phyloP scores from a whole-genome alignment of 2,329 filamentous ascomycete species.

The Talaromyces sp. region DNA sequence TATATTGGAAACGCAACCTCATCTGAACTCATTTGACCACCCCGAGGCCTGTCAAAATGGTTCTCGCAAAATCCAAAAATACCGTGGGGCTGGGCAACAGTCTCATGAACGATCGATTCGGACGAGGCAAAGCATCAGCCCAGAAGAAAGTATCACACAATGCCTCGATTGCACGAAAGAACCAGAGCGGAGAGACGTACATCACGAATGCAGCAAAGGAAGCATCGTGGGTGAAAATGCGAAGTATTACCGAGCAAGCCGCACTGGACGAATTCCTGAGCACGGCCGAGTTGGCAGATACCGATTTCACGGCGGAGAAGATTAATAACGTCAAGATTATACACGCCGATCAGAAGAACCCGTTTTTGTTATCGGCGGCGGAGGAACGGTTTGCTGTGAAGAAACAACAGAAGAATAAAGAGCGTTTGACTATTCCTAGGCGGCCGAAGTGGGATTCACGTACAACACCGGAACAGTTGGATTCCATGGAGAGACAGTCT shows the following conservation, averaged over 20 bases:
- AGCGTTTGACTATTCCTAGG: conserved; percentile 79
- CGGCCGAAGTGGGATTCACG: conserved; percentile 82
- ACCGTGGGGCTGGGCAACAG: conserved; percentile 91
- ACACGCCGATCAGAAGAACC: conserved; percentile 92
- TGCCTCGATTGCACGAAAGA: conserved; percentile 64
- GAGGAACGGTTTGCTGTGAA: conserved; percentile 75
- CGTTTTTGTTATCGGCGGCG: conserved; percentile 78
- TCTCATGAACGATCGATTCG: conserved; percentile 98
- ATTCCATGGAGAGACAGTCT: conserved; percentile 71
- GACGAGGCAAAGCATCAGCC: conserved; percentile 81
- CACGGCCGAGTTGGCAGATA: conserved; percentile 94
- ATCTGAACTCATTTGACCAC: not conserved
- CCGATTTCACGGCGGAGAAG: conserved; percentile 98
- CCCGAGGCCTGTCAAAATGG: conserved; percentile 51
- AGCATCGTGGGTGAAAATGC: conserved; percentile 98
- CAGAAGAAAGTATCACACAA: conserved; percentile 68
- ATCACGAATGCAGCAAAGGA: conserved; percentile 87
- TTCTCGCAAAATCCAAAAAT: conserved; percentile 89
- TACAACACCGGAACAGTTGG: conserved; percentile 80
- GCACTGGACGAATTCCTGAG: conserved; percentile 94
- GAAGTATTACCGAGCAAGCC: conserved; percentile 94
- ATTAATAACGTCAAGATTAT: conserved; percentile 99
- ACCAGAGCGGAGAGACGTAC: conserved; percentile 80
- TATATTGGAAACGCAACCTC: not conserved
- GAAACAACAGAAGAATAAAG: conserved; percentile 79